These are phyloP conservation scores for Fusarium sp. DNA, from an alignment of 2,329 filamentous ascomycete species.

Conservation along the genomic window DNA sequence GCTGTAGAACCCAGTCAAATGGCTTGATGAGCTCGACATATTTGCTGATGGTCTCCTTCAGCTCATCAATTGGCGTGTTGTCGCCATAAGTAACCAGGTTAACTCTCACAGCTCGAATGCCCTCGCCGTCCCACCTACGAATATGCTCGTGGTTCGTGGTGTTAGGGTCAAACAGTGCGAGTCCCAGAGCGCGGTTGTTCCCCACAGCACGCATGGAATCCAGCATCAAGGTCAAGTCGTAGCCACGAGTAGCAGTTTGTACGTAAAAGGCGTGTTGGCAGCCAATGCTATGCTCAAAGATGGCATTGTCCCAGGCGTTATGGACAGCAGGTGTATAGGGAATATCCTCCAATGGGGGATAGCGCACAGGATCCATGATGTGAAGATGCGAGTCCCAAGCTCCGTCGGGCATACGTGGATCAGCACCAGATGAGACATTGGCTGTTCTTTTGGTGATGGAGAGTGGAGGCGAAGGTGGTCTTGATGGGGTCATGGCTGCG, in stretches of 20 bases:
- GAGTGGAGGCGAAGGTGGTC: background rate
- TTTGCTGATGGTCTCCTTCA: background rate
- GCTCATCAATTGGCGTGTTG: background rate
- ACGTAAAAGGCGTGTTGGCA: slow-evolving; percentile 3
- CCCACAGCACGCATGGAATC: slow-evolving; percentile 8
- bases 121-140: background rate
- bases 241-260: background rate
- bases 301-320: background rate
- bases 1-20: background rate
- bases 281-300: slow-evolving; percentile 1
- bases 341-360: background rate
- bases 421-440: background rate
- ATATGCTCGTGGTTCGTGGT: background rate
- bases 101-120: background rate
- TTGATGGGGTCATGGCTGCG: background rate
- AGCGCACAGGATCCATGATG: slow-evolving; percentile 6
- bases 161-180: background rate
- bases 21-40: slow-evolving; percentile 4
- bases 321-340: background rate
- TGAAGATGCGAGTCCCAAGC: slow-evolving; percentile 8
- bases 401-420: background rate
- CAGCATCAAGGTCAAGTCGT: slow-evolving; percentile 3
- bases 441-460: background rate
- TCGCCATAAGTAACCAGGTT: background rate
- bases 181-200: background rate